Percentiles rank a stretch among this genome's conserved stretches.
Conservation (phyloP, 306 rosid genomes). For the Rosa rugosa region DNA sequence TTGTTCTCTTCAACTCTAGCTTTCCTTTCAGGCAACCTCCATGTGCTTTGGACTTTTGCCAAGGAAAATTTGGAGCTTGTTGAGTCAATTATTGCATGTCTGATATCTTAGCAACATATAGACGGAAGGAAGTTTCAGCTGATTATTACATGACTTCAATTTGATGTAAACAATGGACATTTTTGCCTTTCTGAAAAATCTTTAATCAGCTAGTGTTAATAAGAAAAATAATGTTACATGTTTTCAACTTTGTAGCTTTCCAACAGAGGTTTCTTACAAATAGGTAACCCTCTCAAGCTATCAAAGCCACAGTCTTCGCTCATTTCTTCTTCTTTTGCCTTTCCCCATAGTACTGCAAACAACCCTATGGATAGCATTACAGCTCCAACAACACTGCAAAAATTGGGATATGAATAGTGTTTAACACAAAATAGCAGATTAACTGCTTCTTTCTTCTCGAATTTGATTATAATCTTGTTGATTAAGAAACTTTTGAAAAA, state of each 20-base stretch:
- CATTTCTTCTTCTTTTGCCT: conserved; percentile 39
- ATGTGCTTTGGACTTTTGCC: neutral
- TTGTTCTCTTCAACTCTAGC: neutral
- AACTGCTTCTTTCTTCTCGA: neutral
- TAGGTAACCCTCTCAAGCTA: neutral
- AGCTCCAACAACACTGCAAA: conserved; percentile 57
- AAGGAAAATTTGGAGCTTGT: neutral
- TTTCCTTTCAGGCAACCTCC: too few species aligned
- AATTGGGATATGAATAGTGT: neutral
- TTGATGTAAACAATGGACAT: neutral
- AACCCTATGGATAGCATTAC: conserved; percentile 49
- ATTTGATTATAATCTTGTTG: neutral
- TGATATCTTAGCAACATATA: neutral
- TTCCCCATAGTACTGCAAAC: conserved; percentile 59
- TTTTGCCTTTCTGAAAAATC: neutral
- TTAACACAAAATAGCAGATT: too few species aligned
- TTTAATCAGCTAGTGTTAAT: too few species aligned
- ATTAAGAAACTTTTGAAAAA: neutral
- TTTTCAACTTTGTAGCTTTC: conserved; percentile 6
- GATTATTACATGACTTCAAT: neutral
- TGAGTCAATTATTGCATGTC: neutral
- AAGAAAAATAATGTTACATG: neutral
- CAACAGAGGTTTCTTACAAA: conserved; percentile 3
- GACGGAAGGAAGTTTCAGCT: neutral
- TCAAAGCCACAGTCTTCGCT: conserved; percentile 1